Conservation (phyloP, 2,329 filamentous ascomycete genomes). For the Bipolaris cookei region DNA sequence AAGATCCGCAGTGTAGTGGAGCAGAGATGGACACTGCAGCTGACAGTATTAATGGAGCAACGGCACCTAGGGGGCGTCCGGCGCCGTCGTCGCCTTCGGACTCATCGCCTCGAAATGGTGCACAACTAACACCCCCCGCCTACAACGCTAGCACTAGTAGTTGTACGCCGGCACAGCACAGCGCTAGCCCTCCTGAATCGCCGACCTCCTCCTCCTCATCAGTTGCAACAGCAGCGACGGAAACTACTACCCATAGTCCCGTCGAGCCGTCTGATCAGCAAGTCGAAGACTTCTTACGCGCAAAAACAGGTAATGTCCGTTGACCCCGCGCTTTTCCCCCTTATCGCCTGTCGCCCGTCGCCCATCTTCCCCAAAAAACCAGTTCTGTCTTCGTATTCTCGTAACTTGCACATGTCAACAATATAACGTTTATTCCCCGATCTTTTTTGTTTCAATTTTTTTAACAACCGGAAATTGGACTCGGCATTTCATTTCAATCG, state of each 20-base stretch:
- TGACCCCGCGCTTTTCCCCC: neutral
- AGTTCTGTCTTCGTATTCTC: too few relatives aligned
- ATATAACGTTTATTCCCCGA: too few relatives aligned
- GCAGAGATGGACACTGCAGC: neutral
- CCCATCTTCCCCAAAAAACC: too few relatives aligned
- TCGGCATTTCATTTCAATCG: too few relatives aligned
- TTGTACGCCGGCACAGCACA: neutral
- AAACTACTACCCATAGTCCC: neutral
- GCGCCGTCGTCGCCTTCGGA: neutral
- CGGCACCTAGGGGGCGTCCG: neutral
- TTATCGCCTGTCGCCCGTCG: too few relatives aligned
- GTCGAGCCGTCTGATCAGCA: constrained; percentile 15
- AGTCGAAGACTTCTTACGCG: constrained; percentile 31
- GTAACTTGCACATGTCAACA: too few relatives aligned
- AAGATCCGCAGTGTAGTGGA: neutral
- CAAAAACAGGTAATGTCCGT: constrained; percentile 24
- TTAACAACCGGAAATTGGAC: too few relatives aligned
- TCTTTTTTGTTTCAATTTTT: too few relatives aligned
- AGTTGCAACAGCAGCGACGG: neutral
- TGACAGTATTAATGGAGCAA: neutral
- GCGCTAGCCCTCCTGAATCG: neutral
- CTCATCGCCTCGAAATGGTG: neutral
- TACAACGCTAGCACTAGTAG: neutral
- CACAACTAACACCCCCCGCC: neutral
- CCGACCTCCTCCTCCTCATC: too few relatives aligned